phyloP scores from a whole-genome alignment of 768 basidiomycete species.

The Sutorius australiensis region DNA sequence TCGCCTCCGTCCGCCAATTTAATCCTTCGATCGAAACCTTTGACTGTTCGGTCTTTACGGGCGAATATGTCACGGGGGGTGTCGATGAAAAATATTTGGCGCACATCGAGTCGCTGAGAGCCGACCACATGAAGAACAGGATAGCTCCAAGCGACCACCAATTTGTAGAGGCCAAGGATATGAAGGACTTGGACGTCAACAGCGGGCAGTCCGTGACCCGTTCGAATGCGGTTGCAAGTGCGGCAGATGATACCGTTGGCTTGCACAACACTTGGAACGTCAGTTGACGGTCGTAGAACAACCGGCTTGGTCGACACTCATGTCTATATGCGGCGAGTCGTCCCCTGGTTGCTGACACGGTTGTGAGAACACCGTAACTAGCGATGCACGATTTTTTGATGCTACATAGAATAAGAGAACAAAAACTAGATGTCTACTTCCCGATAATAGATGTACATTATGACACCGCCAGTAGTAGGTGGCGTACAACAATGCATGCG shows the following conservation, averaged over 20 bases:
- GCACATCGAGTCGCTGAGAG: conserved; percentile 70
- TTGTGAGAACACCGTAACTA: conserved; percentile 7
- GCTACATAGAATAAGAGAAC: conserved; percentile 15
- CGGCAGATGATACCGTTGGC: conserved; percentile 73
- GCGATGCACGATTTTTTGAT: conserved; percentile 9
- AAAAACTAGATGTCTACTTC: neutral
- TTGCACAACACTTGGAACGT: conserved; percentile 69
- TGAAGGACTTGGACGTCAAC: conserved; percentile 18
- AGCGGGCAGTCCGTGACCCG: conserved; percentile 23
- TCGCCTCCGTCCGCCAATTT: conserved; percentile 79
- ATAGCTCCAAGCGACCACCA: conserved; percentile 29
- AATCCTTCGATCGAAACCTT: conserved; percentile 75
- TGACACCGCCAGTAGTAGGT: neutral
- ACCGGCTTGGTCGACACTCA: neutral
- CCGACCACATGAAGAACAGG: conserved; percentile 76
- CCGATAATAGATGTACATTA: conserved; percentile 6
- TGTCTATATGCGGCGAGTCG: conserved; percentile 1
- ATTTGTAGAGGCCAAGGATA: conserved; percentile 34
- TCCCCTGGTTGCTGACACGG: neutral
- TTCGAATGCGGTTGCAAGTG: conserved; percentile 49
- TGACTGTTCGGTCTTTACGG: conserved; percentile 98
- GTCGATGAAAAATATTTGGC: conserved; percentile 80
- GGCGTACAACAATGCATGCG: neutral
- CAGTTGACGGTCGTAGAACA: conserved; percentile 22
- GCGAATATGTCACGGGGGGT: conserved; percentile 93